Conservation (phyloP, 2,329 filamentous ascomycete genomes). For the Ophiosphaerella narmari region DNA sequence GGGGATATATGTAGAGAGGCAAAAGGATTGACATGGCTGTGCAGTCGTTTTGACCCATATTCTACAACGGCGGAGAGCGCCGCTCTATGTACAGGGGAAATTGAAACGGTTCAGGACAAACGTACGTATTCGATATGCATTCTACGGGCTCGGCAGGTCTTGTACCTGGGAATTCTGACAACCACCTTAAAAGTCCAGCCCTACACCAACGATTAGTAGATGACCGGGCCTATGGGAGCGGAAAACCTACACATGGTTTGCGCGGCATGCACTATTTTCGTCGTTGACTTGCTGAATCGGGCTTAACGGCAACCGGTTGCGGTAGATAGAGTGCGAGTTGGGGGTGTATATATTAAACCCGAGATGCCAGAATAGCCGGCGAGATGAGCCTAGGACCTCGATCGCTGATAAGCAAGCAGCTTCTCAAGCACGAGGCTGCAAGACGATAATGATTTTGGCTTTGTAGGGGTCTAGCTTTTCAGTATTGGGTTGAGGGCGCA, state of each 20-base stretch:
- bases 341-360: background rate
- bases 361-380: slow-evolving; percentile 1
- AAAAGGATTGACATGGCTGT: slow-evolving; percentile 49
- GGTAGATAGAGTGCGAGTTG: background rate
- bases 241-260: background rate
- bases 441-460: background rate
- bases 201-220: background rate
- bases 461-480: background rate
- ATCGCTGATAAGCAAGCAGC: background rate
- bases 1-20: slow-evolving; percentile 58
- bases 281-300: background rate
- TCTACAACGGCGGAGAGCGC: background rate
- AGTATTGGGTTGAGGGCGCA: too few relatives aligned
- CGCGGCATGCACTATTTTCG: background rate
- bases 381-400: background rate
- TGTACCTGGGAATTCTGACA: background rate
- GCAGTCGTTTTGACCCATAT: background rate
- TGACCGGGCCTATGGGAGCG: background rate
- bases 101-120: background rate
- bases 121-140: background rate
- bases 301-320: background rate
- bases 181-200: background rate
- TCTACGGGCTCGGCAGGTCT: slow-evolving; percentile 1
- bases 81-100: background rate
- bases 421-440: background rate